Conservation (phyloP, 768 basidiomycete species). For the Leccinum olivaceopallidum region DNA sequence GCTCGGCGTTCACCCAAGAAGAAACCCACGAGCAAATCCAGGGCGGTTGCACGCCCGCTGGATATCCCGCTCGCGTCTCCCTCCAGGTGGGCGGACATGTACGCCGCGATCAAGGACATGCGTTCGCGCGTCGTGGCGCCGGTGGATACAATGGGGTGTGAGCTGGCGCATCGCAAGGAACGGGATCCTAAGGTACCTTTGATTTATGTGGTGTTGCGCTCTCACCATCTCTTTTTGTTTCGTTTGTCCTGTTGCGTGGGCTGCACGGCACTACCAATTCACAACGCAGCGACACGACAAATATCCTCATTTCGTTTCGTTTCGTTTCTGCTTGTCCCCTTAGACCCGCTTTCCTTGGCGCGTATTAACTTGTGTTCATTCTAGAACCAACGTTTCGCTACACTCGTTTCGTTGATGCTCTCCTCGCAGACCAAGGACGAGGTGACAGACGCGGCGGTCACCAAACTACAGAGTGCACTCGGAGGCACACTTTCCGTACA, state of each 20-base stretch:
- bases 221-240: too few relatives aligned
- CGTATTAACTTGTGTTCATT: not conserved
- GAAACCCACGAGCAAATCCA: slow-evolving; percentile 52
- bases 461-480: slow-evolving; percentile 67
- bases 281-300: not conserved
- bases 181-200: slow-evolving; percentile 59
- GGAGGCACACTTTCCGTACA: slow-evolving; percentile 80
- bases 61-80: slow-evolving; percentile 68
- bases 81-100: slow-evolving; percentile 64
- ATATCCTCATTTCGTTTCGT: not conserved
- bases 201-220: not conserved
- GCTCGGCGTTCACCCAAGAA: not conserved
- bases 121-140: slow-evolving; percentile 72
- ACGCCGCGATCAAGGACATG: slow-evolving; percentile 76
- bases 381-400: slow-evolving; percentile 80
- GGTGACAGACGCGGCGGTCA: slow-evolving; percentile 78
- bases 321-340: not conserved
- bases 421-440: slow-evolving; percentile 96
- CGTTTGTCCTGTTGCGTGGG: not conserved
- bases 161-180: slow-evolving; percentile 64
- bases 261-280: not conserved
- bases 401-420: slow-evolving; percentile 91
- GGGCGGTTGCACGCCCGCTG: slow-evolving; percentile 54
- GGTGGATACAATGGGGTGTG: slow-evolving; percentile 92
- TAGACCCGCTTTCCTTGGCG: not conserved